Percentiles rank a stretch among this genome's conserved stretches.
Evolutionary conservation across 768 basidiomycete genomes (phyloP).

Genomic region (Mycena rosella): DNA sequence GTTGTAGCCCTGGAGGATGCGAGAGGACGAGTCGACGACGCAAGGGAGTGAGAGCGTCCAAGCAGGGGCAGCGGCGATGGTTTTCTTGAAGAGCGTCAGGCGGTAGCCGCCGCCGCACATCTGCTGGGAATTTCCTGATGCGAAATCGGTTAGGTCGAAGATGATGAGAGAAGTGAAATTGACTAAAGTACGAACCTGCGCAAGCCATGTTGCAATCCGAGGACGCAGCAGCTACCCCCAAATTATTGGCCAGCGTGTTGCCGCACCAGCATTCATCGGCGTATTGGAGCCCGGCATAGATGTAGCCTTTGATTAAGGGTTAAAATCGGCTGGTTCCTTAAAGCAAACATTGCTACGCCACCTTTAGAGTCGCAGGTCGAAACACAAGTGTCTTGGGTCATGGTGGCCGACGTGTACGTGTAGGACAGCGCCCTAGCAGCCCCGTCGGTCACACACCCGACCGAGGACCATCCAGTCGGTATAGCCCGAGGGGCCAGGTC

Average conservation of each 20-base stretch:
- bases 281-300: slow-evolving; percentile 6
- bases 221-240: slow-evolving; percentile 1
- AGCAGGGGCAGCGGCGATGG: too few relatives aligned
- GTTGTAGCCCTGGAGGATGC: neutral
- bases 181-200: too few relatives aligned
- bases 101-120: slow-evolving; percentile 10
- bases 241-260: slow-evolving; percentile 9
- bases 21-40: neutral
- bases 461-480: slow-evolving; percentile 21
- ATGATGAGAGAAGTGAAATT: too few relatives aligned
- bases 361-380: slow-evolving; percentile 18
- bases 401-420: slow-evolving; percentile 5
- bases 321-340: too few relatives aligned
- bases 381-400: slow-evolving; percentile 25
- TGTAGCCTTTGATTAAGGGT: neutral
- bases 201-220: slow-evolving; percentile 24
- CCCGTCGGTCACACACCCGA: slow-evolving; percentile 25
- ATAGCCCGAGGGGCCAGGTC: neutral
- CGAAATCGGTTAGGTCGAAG: neutral
- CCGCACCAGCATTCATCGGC: slow-evolving; percentile 23
- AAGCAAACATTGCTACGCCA: neutral
- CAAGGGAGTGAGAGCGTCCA: neutral
- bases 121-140: slow-evolving; percentile 13
- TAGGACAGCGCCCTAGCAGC: slow-evolving; percentile 17
- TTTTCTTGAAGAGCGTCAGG: slow-evolving; percentile 12